Evolutionary conservation across 306 rosid genomes (phyloP), one percentile per base, ranked within the genome.

Genomic region (Rosa lucieae): DNA sequence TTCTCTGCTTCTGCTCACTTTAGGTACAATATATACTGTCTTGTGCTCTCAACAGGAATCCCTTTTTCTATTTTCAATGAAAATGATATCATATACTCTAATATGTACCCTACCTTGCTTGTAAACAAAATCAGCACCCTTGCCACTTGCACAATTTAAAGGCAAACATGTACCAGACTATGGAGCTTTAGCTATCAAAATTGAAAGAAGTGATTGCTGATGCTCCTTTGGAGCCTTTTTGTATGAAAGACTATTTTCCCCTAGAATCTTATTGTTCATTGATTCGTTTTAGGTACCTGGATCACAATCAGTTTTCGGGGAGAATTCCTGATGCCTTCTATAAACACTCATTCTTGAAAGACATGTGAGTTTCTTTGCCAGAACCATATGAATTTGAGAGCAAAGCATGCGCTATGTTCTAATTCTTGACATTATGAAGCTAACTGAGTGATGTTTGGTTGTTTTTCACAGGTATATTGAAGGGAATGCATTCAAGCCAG

Each of bases 261-360:
- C 18, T 13, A 15, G 15, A 61, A 18, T 18, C 58, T 42, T 20
- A 68, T 29, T 18, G 17, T 63, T 76, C 48, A 62, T 86, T 61
- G 42, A 14, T 78, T 84, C 61, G 61, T 67, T 63, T 74, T 86
- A 96, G 99, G 89, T 96, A 93, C 86, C 86, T 96, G 93, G 97
- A 91, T 85, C 98, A 93, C 89, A 96, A 96, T 82, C 99, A 93
- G 84, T 96, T 96, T 81, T 83, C 93, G 8, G 99, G 99, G 83
- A 93, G 98, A 88, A 96, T 96, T 80, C 90, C 98, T 4, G 91
- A 90, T 67, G 88, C 89, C 82, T 93, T 93, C 81, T 96, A 96
- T 73, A 96, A 93, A 83, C 99, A 91, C 88, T 93, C 87, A 63
- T 91, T 90, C 81, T 87, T 96, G 90, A 96, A 96, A 89, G 99